Evolutionary conservation across 2,329 filamentous ascomycete genomes (phyloP), one percentile per base, ranked within the genome.

Genomic region (Beauveria brongniartii): DNA sequence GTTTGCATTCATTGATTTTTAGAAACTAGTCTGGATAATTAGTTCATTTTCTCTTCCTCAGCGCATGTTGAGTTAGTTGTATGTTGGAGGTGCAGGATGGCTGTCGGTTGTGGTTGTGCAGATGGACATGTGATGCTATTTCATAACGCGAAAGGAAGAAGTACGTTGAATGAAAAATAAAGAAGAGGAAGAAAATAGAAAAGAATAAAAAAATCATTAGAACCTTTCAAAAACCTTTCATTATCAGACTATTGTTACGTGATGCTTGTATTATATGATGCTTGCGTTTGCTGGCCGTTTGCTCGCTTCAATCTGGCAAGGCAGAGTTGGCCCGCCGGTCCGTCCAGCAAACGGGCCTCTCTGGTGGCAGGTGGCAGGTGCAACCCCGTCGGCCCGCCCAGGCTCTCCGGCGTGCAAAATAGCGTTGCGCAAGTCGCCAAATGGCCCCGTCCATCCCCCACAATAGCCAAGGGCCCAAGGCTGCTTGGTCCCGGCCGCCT

Each of bases 381-480:
- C 41, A 28, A 46, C 26, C 26, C 43, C n/a, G 41, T 56, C 43
- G 41, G 54, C 43, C 41, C 54, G 52, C 51, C 22, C 14, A 24
- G 59, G 43, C 61, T 59, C 46, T 20, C 63, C 61, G 61, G 55
- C 52, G 24, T 41, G 46, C 53, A 61, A 37, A 37, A 37, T 37
- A 37, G 34, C 34, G 34, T 37, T 37, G 34, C 34, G 14, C 34
- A 18, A 16, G 40, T 40, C 47, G 28, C 30, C 40, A 48, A 28
- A 22, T 48, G 24, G 26, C 7, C 16, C 48, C 34, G 34, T 28
- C 48, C 26, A 46, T 46, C 44, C 44, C 44, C 44, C 44, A 46
- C 44, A 46, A 14, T 16, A 37, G 34, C 14, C 34, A 14, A 34
- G 26, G 28, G 28, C 28, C 28, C 28, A 30, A 34, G 20, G 46